Percentiles rank a stretch among this genome's conserved stretches.
Evolutionary conservation across 148 eudicot genomes (phyloP).

Genomic region (Persicaria tinctoria): DNA sequence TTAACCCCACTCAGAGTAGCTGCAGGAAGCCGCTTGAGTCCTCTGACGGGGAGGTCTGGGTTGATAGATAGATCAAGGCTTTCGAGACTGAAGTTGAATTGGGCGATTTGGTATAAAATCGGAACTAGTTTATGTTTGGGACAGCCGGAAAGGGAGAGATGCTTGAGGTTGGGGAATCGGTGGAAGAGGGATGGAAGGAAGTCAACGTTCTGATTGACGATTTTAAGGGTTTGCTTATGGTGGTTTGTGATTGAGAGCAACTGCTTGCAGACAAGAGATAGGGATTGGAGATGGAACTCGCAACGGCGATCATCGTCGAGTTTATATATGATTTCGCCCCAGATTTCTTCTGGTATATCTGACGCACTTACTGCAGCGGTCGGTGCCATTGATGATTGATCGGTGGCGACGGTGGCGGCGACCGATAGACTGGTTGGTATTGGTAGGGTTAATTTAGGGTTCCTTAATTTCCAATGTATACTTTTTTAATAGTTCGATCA

Average conservation of each 20-base stretch:
- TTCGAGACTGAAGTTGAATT: constrained; percentile 19
- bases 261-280: constrained; percentile 38
- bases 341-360: constrained; percentile 56
- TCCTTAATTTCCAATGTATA: too few species aligned
- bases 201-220: constrained; percentile 23
- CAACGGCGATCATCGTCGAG: constrained; percentile 24
- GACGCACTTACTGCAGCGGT: not conserved
- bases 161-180: constrained; percentile 38
- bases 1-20: constrained; percentile 20
- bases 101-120: constrained; percentile 22
- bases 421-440: too few species aligned
- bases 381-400: too few species aligned
- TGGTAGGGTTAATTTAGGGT: too few species aligned
- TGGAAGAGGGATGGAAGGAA: constrained; percentile 32
- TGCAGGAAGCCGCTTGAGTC: constrained; percentile 21
- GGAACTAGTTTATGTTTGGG: constrained; percentile 13
- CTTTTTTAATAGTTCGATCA: too few species aligned
- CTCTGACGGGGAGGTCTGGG: constrained; percentile 21
- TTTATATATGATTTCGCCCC: constrained; percentile 43
- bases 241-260: constrained; percentile 52
- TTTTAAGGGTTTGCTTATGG: too few species aligned
- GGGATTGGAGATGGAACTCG: constrained; percentile 24
- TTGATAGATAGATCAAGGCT: constrained; percentile 30
- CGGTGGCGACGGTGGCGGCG: too few species aligned
- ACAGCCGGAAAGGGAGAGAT: constrained; percentile 7